phyloP scores from a whole-genome alignment of 2,329 filamentous ascomycete genomes.

The Paracamarosporium sp. region DNA sequence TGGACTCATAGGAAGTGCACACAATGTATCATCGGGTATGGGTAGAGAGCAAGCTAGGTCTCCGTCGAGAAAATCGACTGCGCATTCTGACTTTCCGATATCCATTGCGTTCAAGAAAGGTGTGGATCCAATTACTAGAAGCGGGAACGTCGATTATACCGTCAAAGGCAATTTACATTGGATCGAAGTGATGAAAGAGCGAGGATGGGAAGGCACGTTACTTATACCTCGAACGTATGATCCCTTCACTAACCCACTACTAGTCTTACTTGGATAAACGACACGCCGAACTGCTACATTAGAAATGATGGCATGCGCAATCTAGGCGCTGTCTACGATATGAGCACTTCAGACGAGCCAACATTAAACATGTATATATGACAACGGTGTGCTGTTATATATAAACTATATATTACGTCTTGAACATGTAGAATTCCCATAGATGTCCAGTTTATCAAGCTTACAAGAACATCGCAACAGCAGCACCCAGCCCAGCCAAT shows the following conservation, averaged over 20 bases:
- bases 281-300: background rate
- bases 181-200: slow-evolving; percentile 73
- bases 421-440: background rate
- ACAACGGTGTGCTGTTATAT: background rate
- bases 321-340: background rate
- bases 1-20: background rate
- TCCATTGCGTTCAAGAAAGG: slow-evolving; percentile 43
- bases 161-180: slow-evolving; percentile 70
- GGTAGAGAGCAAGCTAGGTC: slow-evolving; percentile 7
- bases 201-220: slow-evolving; percentile 70
- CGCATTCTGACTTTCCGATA: slow-evolving; percentile 29
- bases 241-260: background rate
- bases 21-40: background rate
- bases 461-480: background rate
- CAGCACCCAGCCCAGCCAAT: slow-evolving; percentile 1
- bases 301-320: background rate
- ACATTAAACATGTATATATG: background rate
- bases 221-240: background rate
- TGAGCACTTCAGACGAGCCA: background rate
- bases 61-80: slow-evolving; percentile 6
- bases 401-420: background rate
- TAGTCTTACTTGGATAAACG: slow-evolving; percentile 5
- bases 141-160: slow-evolving; percentile 66
- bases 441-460: background rate
- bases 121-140: slow-evolving; percentile 40